A percentile compares a stretch with the other conserved stretches of the same genome.
Evolutionary conservation across 176 grass and related monocot species (phyloP).

Genomic region (Oryza brachyantha): DNA sequence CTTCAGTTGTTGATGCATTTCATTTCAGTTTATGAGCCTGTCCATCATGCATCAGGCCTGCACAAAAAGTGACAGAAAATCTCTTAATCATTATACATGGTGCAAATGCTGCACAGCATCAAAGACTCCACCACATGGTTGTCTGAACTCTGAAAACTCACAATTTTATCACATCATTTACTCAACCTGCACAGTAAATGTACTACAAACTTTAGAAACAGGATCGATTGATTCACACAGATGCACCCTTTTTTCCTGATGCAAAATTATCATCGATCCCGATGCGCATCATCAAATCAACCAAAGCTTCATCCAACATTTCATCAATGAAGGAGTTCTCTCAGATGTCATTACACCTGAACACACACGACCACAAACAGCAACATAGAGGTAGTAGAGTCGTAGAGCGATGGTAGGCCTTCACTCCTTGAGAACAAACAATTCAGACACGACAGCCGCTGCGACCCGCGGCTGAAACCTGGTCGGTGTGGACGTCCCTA

Average conservation of each 20-base stretch:
- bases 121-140: background rate
- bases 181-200: background rate
- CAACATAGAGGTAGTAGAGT: background rate
- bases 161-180: background rate
- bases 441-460: background rate
- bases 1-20: background rate
- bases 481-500: too few species aligned
- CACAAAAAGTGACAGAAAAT: background rate
- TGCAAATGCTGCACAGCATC: background rate
- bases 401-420: background rate
- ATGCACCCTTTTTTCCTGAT: background rate
- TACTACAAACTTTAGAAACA: background rate
- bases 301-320: background rate
- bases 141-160: background rate
- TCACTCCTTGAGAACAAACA: background rate
- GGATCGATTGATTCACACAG: background rate
- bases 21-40: background rate
- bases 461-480: too few species aligned
- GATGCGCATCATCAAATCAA: background rate
- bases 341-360: background rate
- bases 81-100: background rate
- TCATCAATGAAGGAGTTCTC: background rate
- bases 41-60: background rate
- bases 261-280: background rate
- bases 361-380: background rate